Base-by-base conservation (phyloP, 1,139 yeast species). In the Saccharomycopsis crataegensis region DNA sequence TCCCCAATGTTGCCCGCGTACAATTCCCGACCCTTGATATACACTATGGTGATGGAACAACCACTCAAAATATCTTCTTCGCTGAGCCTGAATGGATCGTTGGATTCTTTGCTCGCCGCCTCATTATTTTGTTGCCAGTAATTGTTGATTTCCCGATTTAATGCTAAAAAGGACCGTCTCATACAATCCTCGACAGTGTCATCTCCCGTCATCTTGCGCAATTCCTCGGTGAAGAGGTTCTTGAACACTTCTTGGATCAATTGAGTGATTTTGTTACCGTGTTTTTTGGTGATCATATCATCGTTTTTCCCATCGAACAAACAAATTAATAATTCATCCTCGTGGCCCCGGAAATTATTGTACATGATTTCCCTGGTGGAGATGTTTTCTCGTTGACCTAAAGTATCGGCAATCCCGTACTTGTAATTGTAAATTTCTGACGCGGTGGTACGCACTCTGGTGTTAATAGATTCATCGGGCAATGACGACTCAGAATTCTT, bases 1-100 rank as follows among this genome's bases (percentile, higher is more conserved):
- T 93, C 98, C 62, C 99, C 99, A 54, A 87, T 80, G 62, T 91
- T 91, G 2, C 97, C 97, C 17, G 91, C 78, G 66, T 84, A 90
- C 36, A 91, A 68, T 57, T 74, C 77, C 56, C 79, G 79, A 40
- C 84, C 94, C 59, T 80, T 80, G 59, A 93, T 77, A 65, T 88
- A 94, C 11, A 89, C 76, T 17, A 90, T 81, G 0, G 96, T 83
- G 0, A 89, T 86, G 51, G 96, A 80, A 49, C 96, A 85, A 11
- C 99, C 99, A n/a, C 93, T 80, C 50, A 77, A 70, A 8, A 83
- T 79, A 65, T 91, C 98, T 31, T 83, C 85, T 9, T 76, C 71
- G 5, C 75, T 71, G 36, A 79, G 59, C 45, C 65, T 71, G 64
- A 22, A 17, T 38, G 46, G 49, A 37, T 43, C 57, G 64, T 68